These are phyloP conservation scores for Collybia sordida DNA, from an alignment of 768 basidiomycete species.

Conservation along the genomic window DNA sequence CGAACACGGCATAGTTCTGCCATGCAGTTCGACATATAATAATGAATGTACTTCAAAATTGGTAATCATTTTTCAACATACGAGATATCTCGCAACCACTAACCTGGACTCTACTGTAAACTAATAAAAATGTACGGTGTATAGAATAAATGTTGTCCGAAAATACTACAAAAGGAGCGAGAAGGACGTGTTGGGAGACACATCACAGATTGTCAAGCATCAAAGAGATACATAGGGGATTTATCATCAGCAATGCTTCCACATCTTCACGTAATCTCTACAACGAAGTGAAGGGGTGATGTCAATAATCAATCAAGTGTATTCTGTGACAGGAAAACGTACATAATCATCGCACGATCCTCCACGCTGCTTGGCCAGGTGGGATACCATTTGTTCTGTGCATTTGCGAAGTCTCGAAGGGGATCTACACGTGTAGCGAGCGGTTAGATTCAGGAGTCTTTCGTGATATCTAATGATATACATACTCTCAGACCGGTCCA, in stretches of 20 bases:
- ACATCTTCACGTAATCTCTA: constrained; percentile 60
- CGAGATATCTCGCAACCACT: no score
- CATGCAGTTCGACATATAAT: no score
- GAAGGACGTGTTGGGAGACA: no score
- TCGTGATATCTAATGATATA: neutral
- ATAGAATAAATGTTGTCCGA: no score
- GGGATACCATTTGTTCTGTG: constrained; percentile 61
- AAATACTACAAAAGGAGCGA: no score
- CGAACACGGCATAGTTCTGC: no score
- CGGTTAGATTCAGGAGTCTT: neutral
- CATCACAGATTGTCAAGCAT: no score
- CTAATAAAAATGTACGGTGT: no score
- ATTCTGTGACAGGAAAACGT: constrained; percentile 19
- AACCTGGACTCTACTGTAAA: no score
- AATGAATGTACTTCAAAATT: no score
- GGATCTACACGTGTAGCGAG: constrained; percentile 40
- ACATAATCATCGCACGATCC: constrained; percentile 72
- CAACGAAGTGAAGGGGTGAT: constrained; percentile 5
- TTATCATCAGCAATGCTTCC: constrained; percentile 44
- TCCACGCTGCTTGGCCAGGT: constrained; percentile 70
- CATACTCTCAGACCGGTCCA: constrained; percentile 56
- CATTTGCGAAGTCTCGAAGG: constrained; percentile 60
- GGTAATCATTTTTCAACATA: no score
- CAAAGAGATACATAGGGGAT: no score
- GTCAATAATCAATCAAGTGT: neutral